Conservation (phyloP, 768 basidiomycete species). For the Clavaria fumosa region DNA sequence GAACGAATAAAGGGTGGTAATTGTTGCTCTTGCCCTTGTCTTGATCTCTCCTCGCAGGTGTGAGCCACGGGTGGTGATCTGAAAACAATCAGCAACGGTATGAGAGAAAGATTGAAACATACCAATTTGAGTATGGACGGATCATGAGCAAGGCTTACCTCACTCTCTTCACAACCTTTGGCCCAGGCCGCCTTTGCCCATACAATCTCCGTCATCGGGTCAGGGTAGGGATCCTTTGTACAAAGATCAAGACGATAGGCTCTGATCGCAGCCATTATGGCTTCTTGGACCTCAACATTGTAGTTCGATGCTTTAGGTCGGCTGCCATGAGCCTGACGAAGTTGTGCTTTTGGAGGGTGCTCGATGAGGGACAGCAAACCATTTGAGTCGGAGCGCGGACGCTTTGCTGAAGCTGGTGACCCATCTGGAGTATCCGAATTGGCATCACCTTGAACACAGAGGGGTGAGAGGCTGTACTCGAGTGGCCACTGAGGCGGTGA, state of each 20-base stretch:
- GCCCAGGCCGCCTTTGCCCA: constrained; percentile 5
- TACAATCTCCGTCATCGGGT: background rate
- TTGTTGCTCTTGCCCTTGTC: constrained; percentile 12
- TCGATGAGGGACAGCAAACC: too few species aligned
- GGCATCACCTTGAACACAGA: too few species aligned
- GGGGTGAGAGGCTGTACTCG: too few species aligned
- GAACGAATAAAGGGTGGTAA: constrained; percentile 13
- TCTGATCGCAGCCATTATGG: background rate
- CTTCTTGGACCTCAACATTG: constrained; percentile 6
- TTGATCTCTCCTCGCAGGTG: constrained; percentile 14
- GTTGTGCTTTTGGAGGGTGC: background rate
- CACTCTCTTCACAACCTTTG: background rate
- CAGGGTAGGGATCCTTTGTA: constrained; percentile 5
- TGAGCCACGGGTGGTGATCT: constrained; percentile 11
- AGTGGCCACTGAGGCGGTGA: too few species aligned
- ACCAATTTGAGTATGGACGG: constrained; percentile 9
- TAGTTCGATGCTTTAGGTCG: constrained; percentile 11
- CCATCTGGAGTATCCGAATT: too few species aligned
- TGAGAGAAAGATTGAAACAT: constrained; percentile 1
- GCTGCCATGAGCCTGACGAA: background rate
- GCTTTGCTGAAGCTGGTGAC: too few species aligned
- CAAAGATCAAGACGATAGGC: constrained; percentile 4
- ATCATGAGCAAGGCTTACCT: background rate
- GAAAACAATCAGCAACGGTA: background rate
- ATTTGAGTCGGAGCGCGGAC: too few species aligned